Evolutionary conservation across 83 land plant species (phyloP).

Genomic region (Picea mariana): DNA sequence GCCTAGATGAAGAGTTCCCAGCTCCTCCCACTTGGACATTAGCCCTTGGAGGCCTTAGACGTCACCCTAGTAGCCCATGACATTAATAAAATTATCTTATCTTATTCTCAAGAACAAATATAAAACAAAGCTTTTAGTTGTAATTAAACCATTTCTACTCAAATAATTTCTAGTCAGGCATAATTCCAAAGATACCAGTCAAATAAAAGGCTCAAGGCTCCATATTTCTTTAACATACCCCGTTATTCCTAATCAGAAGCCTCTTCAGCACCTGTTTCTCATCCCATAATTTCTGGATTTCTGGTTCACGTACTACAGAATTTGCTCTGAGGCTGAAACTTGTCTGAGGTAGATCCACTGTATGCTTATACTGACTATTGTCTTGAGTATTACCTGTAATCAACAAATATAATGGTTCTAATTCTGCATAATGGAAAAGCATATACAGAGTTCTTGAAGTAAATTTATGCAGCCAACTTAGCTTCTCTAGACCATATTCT

Average conservation of each 20-base stretch:
- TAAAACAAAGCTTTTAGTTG: too few species aligned
- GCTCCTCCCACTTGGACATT: too few species aligned
- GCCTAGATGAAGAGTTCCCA: too few species aligned
- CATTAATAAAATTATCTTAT: too few species aligned
- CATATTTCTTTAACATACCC: slow-evolving; percentile 46
- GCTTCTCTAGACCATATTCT: neutral
- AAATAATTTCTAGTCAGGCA: too few species aligned
- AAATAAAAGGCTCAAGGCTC: neutral
- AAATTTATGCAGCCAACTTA: neutral
- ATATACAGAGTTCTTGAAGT: neutral
- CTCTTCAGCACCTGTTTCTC: slow-evolving; percentile 77
- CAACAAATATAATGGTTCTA: neutral
- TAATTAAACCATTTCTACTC: too few species aligned
- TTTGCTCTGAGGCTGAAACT: slow-evolving; percentile 93
- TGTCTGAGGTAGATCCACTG: slow-evolving; percentile 93
- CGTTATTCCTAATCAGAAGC: slow-evolving; percentile 66
- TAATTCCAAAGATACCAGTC: neutral
- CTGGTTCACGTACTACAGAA: slow-evolving; percentile 86
- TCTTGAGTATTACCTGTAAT: slow-evolving; percentile 56
- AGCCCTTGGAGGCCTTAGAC: too few species aligned
- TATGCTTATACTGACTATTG: slow-evolving; percentile 83
- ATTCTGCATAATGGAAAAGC: neutral
- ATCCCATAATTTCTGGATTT: slow-evolving; percentile 96
- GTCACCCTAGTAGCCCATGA: too few species aligned
- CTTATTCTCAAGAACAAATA: too few species aligned